Evolutionary conservation across 805 yeast genomes (phyloP).

Genomic region (Yamadazyma olivae): DNA sequence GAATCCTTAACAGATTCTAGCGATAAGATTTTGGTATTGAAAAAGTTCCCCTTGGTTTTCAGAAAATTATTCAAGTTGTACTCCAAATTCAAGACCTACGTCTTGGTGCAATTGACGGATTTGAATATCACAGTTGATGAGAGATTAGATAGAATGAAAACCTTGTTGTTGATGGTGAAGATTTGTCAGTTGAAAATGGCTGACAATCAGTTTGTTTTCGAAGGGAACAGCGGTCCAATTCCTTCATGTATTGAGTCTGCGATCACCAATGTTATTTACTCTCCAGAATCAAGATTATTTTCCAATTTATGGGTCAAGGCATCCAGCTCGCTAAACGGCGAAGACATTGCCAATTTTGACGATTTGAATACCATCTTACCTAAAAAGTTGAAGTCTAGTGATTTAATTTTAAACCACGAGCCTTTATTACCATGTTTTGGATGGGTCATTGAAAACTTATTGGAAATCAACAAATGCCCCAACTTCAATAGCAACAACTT

Average conservation of each 20-base stretch:
- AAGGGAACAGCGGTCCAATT: constrained; percentile 32
- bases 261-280: constrained; percentile 63
- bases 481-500: constrained; percentile 64
- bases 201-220: constrained; percentile 38
- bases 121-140: constrained; percentile 52
- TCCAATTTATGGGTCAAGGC: constrained; percentile 69
- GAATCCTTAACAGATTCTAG: constrained; percentile 52
- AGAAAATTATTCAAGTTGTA: constrained; percentile 66
- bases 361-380: constrained; percentile 33
- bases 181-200: constrained; percentile 67
- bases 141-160: constrained; percentile 66
- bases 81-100: constrained; percentile 58
- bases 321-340: constrained; percentile 25
- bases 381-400: constrained; percentile 18
- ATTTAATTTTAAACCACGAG: constrained; percentile 31
- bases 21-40: constrained; percentile 31
- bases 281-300: constrained; percentile 77
- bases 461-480: constrained; percentile 65
- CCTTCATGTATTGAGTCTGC: constrained; percentile 89
- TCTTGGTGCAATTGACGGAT: constrained; percentile 65
- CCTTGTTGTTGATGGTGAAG: constrained; percentile 63
- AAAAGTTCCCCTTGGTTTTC: constrained; percentile 66
- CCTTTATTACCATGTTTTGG: constrained; percentile 83
- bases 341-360: constrained; percentile 16
- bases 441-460: constrained; percentile 79